phyloP scores from a whole-genome alignment of 192 early-diverging fungal species.

The Coemansia sp. region DNA sequence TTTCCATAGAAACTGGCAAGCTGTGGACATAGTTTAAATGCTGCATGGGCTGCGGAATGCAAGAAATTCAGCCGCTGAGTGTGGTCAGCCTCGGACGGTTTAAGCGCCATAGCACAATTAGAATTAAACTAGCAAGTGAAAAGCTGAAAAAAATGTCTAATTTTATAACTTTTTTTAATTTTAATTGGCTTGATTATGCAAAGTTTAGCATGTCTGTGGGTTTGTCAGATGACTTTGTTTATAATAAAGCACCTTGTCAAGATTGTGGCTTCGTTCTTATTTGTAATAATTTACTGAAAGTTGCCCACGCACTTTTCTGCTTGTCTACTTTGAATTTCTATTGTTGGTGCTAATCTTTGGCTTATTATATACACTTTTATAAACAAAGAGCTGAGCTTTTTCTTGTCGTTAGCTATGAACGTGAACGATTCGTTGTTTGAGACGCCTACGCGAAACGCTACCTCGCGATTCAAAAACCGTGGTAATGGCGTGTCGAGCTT shows the following conservation, averaged over 20 bases:
- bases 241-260: neutral
- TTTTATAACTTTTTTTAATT: neutral
- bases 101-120: slow-evolving; percentile 12
- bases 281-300: neutral
- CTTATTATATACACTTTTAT: neutral
- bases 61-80: slow-evolving; percentile 22
- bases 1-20: slow-evolving; percentile 43
- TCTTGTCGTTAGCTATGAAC: slow-evolving; percentile 10
- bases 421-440: slow-evolving; percentile 20
- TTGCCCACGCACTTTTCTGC: neutral
- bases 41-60: slow-evolving; percentile 35
- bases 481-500: slow-evolving; percentile 9
- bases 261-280: neutral
- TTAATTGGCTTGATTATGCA: neutral
- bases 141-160: no score
- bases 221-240: neutral
- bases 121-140: no score
- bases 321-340: neutral
- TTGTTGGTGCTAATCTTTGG: neutral
- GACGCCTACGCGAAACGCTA: slow-evolving; percentile 30
- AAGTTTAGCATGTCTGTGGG: neutral
- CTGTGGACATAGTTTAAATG: slow-evolving; percentile 47
- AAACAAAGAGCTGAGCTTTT: neutral
- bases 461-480: slow-evolving; percentile 19
- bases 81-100: slow-evolving; percentile 11